Evolutionary conservation across 2,329 filamentous ascomycete species (phyloP), one percentile per base, ranked within the genome.

Genomic region (Lasiodiplodia sp.): DNA sequence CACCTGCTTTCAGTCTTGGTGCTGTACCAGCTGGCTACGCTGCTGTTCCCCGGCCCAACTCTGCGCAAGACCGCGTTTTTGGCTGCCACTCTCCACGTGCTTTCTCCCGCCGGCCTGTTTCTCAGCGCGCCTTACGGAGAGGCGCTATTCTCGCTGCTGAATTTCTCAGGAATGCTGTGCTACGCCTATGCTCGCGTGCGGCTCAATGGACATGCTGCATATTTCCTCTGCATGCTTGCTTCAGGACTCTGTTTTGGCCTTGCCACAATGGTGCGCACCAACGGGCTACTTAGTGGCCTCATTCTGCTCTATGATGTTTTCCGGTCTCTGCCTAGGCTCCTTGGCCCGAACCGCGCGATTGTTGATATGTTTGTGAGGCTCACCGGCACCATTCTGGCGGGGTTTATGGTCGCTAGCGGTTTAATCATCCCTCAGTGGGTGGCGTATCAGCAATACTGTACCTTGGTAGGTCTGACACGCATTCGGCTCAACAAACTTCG

Each of bases 71-170:
- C 91, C 51, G 86, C 92, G 2, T 89, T 95, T 70, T 77, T 91
- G 25, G 86, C 93, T 10, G 88, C 93, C 3, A 82, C 87, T 18
- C 82, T 98, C 60, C 93, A 98, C 78, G 86, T 97, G 67, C 76
- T 98, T 60, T 96, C 92, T 0, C 95, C 96, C 0, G 96, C 92
- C 0, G 95, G 95, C 0, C 81, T 97, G 2, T 98, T 99, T 77
- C 86, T 99, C 21, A 94, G 91, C 0, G 91, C 94, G 0, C 93
- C 95, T 0, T 97, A 96, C 78, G 86, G 89, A 11, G 96, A 99
- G 81, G 89, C 91, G 71, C 79, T 90, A 0, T 97, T 94, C 78
- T 89, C 95, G 0, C 83, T 92, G 25, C 82, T 97, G 40, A 92
- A 91, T 51, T 92, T 97, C 74, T 73, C 85, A 0, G 96, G 93